Conservation (phyloP, 495 filamentous ascomycete species). For the Talaromyces adpressus region DNA sequence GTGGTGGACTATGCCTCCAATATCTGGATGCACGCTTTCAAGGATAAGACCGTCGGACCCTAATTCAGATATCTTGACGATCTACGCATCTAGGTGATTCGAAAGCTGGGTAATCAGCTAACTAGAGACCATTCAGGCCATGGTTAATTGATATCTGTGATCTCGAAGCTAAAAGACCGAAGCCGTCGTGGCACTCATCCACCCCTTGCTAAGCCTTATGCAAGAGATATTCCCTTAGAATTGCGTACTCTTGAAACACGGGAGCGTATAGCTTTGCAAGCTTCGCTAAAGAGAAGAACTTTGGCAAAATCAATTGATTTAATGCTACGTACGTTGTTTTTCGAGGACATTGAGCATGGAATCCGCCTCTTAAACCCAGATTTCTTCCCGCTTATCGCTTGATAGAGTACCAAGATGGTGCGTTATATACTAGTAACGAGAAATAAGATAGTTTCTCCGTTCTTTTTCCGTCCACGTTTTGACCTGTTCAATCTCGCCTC, state of each 20-base stretch:
- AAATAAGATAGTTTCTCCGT: slow-evolving; percentile 7
- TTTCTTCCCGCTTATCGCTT: background rate
- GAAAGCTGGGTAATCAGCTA: background rate
- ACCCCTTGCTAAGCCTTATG: background rate
- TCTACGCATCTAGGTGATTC: too few species aligned
- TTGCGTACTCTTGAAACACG: background rate
- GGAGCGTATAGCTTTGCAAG: too few species aligned
- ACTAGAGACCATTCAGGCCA: background rate
- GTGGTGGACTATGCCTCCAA: too few species aligned
- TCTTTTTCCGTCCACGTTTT: slow-evolving; percentile 8
- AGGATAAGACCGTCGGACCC: background rate
- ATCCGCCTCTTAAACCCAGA: background rate
- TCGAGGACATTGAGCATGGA: background rate
- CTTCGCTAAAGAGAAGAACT: too few species aligned
- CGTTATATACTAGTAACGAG: background rate
- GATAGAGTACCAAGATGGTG: too few species aligned
- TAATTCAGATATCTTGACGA: background rate
- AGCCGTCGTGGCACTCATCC: background rate
- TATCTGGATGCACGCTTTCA: too few species aligned
- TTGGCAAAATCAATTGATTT: too few species aligned
- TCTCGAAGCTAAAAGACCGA: background rate
- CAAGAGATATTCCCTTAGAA: background rate
- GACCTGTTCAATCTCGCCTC: slow-evolving; percentile 4
- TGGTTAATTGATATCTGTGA: background rate
- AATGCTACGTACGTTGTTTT: too few species aligned